Base-by-base conservation (phyloP, 1,139 yeast species). In the Blastobotrys capitulatus region DNA sequence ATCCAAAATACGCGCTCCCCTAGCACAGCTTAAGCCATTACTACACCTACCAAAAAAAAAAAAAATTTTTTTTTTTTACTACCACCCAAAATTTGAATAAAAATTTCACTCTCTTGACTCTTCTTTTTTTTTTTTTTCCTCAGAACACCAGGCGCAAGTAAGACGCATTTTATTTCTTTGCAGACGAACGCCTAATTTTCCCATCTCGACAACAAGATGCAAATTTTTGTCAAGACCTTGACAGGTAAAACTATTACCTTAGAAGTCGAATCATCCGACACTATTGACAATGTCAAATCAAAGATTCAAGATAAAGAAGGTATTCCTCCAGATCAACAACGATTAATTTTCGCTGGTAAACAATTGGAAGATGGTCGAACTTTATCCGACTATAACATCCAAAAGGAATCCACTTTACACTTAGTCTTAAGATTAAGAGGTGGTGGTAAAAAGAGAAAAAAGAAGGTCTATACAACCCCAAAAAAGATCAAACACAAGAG, bases 391-490 rank as follows among this genome's bases (percentile, higher is more conserved):
- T 92, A 92, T 96, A 90, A 90, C 94, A 92, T 92, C 81, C 97
- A 90, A 82, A 90, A 92, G 88, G 98, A 92, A 82, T 90, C 97
- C 62, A 92, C 97, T 65, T 77, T 92, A 64, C 97, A 92, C 79
- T 84, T 92, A 77, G 97, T 92, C 71, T 80, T 92, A 63, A 89
- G 97, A 83, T 87, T 92, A 76, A 87, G 97, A 83, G 97, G 97
- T 86, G 96, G 96, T 82, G 97, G 97, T 86, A 92, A 92, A 86
- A 92, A 92, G 89, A 90, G 95, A 87, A 88, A 87, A 89, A 89
- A 89, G 90, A 94, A 94, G 96, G 97, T 89, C 74, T 94, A 92
- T 92, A 90, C 97, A 82, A 92, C 98, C 74, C 99, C 99, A 83
- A 92, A 92, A 92, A 92, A 90, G 86, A 87, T 92, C 80, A 88